A percentile compares a stretch with the other conserved stretches of the same genome.
Conservation (phyloP, 345 rosid species). For the Conringia planisiliqua region DNA sequence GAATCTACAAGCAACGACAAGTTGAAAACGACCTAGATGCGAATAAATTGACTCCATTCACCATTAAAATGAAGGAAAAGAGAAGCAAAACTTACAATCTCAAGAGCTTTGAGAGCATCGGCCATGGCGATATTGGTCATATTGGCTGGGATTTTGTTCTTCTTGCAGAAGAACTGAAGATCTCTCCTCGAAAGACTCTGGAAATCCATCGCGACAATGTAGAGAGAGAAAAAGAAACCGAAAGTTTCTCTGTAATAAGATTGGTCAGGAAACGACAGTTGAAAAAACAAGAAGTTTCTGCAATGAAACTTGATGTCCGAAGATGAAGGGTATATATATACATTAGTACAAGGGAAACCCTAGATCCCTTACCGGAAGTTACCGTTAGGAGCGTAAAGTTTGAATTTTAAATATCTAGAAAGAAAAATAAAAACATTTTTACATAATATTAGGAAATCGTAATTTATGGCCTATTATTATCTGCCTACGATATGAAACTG, state of each 20-base stretch:
- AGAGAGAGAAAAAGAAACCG: background rate
- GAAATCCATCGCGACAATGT: conserved; percentile 60
- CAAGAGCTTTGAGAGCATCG: conserved; percentile 71
- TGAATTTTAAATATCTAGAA: conserved; percentile 33
- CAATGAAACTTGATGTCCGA: background rate
- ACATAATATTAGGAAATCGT: background rate
- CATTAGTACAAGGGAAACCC: conserved; percentile 27
- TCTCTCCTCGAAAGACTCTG: conserved; percentile 69
- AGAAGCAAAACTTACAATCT: conserved; percentile 40
- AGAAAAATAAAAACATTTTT: too few relatives aligned
- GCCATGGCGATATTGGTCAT: conserved; percentile 91
- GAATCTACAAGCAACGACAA: background rate
- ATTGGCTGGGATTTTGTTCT: conserved; percentile 88
- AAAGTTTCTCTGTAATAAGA: background rate
- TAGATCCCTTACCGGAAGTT: conserved; percentile 20
- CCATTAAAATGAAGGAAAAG: background rate
- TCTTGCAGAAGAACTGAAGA: conserved; percentile 91
- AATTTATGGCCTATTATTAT: background rate
- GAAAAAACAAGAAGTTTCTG: conserved; percentile 30
- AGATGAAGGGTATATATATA: conserved; percentile 28
- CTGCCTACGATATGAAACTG: background rate
- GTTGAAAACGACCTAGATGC: background rate
- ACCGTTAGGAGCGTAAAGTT: conserved; percentile 52
- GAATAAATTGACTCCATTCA: background rate
- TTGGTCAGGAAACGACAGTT: conserved; percentile 17